Base-by-base conservation (phyloP, 768 basidiomycete species). In the Hygrocybe coccinea region DNA sequence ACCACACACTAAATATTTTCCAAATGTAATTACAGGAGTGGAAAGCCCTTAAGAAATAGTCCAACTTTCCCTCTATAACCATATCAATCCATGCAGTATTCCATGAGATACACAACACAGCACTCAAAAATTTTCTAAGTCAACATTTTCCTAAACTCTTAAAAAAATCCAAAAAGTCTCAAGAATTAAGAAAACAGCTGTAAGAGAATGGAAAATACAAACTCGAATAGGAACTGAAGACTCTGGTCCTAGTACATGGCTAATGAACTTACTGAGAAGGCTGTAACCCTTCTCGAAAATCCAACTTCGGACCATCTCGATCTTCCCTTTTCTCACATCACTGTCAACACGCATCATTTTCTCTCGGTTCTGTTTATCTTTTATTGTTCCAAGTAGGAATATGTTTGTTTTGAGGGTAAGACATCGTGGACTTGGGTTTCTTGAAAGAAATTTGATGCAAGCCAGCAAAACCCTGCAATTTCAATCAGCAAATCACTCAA, bases 391-490 rank as follows among this genome's bases (percentile, higher is more conserved):
- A 7, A n/a, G 14, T 15, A 19, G n/a, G 12, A 14, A 17, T 22
- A 58, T 55, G 1, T 47, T 7, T 5, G 1, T 17, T 34, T 55
- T 58, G 24, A 19, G 21, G 8, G 56, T 39, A n/a, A 58, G 49
- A 25, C 57, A 58, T 8, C 57, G 57, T 15, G 67, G 67, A 33
- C 67, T 66, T 7, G 64, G 64, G 45, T 60, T 66, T 3, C 25
- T 37, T 2, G 63, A 63, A n/a, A 55, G 54, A 45, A 60, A 56
- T 24, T 55, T 61, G 53, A 65, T 64, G 25, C 58, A 57, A 0
- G 64, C 60, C 0, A 65, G 48, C 14, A 66, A 56, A n/a, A 61
- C 60, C 43, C 65, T 65, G 34, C 55, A 15, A 3, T 6, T 6
- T 49, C 34, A 49, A 49, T 35, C 12, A 49, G 6, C 7, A 6